These are phyloP conservation scores for Phytophthora syringae DNA, from an alignment of 352 stramenopile genomes.

Conservation along the genomic window DNA sequence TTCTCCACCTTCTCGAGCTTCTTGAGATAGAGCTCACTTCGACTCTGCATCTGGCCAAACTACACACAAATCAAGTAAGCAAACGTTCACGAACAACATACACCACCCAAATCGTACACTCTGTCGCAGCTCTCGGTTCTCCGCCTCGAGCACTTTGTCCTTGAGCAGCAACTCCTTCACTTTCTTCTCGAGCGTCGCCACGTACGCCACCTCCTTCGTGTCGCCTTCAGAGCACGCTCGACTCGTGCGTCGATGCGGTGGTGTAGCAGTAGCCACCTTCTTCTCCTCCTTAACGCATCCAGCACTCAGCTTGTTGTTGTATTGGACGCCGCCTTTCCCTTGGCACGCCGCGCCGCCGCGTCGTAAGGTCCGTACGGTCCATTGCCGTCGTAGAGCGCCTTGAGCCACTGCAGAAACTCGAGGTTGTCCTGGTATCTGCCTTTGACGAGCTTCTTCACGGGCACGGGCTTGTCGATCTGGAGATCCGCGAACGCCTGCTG, in stretches of 20 bases:
- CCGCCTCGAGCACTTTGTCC: conserved; percentile 73
- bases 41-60: conserved; percentile 66
- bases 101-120: background rate
- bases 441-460: conserved; percentile 98
- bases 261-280: conserved; percentile 38
- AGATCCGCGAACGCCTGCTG: conserved; percentile 97
- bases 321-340: conserved; percentile 93
- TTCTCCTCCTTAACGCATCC: conserved; percentile 25
- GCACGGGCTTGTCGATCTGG: conserved; percentile 96
- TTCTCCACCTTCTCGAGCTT: conserved; percentile 97
- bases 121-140: conserved; percentile 72
- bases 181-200: conserved; percentile 57
- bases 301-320: conserved; percentile 74
- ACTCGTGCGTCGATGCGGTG: conserved; percentile 17
- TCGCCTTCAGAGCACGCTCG: too few relatives aligned
- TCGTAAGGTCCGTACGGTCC: conserved; percentile 92
- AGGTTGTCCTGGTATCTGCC: conserved; percentile 99
- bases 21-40: conserved; percentile 98
- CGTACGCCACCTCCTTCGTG: too few relatives aligned
- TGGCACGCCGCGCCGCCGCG: conserved; percentile 89
- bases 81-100: conserved; percentile 1
- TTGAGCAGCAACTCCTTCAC: conserved; percentile 73
- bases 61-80: background rate
- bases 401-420: conserved; percentile 99
- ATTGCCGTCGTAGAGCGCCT: conserved; percentile 93